A percentile compares a stretch with the other conserved stretches of the same genome.
phyloP scores from a whole-genome alignment of 148 eudicot species.

The Vaccinium corymbosum region DNA sequence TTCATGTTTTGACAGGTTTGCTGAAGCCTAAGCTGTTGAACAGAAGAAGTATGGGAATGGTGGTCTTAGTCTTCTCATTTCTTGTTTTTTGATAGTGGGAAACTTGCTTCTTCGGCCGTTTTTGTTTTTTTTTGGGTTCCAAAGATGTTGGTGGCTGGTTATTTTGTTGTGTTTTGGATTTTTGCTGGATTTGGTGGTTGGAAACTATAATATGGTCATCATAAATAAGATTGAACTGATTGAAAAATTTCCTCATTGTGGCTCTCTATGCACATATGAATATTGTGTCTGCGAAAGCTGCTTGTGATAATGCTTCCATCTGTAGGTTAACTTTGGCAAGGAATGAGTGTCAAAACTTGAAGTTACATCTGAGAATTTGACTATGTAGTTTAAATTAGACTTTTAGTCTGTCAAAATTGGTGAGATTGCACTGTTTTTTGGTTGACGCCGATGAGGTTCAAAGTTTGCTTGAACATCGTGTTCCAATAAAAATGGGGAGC shows the following conservation, averaged over 20 bases:
- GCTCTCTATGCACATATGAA: neutral
- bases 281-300: neutral
- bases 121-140: neutral
- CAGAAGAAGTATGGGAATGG: neutral
- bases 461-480: neutral
- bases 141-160: neutral
- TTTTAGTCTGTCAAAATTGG: neutral
- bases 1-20: slow-evolving; percentile 36
- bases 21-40: slow-evolving; percentile 47
- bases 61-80: neutral
- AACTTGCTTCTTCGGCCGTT: neutral
- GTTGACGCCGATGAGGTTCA: neutral
- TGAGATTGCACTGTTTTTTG: neutral
- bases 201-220: slow-evolving; percentile 2
- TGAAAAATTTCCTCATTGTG: neutral
- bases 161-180: neutral
- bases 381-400: neutral
- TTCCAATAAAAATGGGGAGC: neutral
- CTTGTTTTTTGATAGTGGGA: slow-evolving; percentile 5
- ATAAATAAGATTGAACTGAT: neutral
- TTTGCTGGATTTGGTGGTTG: slow-evolving; percentile 4
- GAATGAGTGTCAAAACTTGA: neutral
- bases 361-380: neutral
- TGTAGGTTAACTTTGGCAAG: neutral
- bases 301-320: neutral